Conservation (phyloP, 306 rosid species). For the Hippophae tibetana region DNA sequence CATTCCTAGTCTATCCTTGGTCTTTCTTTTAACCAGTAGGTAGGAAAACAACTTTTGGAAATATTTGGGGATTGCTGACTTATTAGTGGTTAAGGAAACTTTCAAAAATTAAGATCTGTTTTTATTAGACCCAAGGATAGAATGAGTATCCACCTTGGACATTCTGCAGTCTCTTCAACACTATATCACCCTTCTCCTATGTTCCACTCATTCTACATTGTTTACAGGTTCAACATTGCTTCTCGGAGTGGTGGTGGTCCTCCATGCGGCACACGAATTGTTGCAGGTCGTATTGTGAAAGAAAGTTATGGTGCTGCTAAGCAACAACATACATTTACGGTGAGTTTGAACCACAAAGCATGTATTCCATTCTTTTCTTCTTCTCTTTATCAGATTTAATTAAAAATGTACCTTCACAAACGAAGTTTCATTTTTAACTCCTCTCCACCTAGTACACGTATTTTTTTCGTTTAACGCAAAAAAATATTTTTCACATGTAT, state of each 20-base stretch:
- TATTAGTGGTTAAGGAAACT: no score
- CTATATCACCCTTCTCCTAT: not conserved
- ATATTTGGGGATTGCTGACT: conserved; percentile 4
- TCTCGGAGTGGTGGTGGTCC: conserved; percentile 69
- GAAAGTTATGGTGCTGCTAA: conserved; percentile 90
- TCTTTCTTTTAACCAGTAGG: conserved; percentile 6
- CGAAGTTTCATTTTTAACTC: no score
- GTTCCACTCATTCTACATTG: not conserved
- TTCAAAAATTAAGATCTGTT: no score
- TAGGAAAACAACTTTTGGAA: conserved; percentile 1
- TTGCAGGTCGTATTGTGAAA: conserved; percentile 82
- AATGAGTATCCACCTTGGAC: no score
- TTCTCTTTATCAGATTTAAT: no score
- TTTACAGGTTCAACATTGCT: conserved; percentile 57
- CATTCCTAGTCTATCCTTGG: not conserved
- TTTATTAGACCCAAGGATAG: no score
- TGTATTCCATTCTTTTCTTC: no score
- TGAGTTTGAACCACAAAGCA: conserved; percentile 19
- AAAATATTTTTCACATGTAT: no score
- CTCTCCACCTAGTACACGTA: no score
- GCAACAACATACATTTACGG: conserved; percentile 89
- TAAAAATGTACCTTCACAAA: no score
- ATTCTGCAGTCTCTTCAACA: no score
- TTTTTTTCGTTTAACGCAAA: no score
- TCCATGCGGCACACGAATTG: conserved; percentile 62